Conservation (phyloP, 1,284 basidiomycete genomes). For the Ceratobasidium sp. region DNA sequence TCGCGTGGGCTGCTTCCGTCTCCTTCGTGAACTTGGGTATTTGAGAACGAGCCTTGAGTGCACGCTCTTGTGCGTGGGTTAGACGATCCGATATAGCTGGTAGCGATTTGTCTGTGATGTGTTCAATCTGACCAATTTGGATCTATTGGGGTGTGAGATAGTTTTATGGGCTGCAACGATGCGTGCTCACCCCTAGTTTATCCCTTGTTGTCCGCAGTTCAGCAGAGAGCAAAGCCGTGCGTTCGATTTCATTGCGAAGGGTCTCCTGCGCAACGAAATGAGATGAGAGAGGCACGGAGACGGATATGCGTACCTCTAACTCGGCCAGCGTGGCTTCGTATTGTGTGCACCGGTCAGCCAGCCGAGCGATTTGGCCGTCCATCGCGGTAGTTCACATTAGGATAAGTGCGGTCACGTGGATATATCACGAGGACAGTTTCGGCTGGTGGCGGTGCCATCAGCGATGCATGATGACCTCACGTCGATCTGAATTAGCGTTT, state of each 20-base stretch:
- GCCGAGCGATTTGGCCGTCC: conserved; percentile 20
- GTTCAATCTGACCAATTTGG: conserved; percentile 21
- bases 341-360: conserved; percentile 2
- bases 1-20: conserved; percentile 20
- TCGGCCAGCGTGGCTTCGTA: conserved; percentile 21
- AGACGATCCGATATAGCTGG: conserved; percentile 22
- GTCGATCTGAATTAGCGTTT: conserved; percentile 42
- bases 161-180: not conserved
- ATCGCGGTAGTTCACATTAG: conserved; percentile 24
- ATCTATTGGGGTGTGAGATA: conserved; percentile 14
- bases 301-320: conserved; percentile 14
- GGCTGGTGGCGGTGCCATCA: conserved; percentile 1
- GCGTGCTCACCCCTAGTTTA: conserved; percentile 1
- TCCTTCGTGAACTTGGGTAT: conserved; percentile 22
- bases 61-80: conserved; percentile 21
- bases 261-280: conserved; percentile 4
- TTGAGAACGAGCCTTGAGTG: conserved; percentile 3
- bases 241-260: conserved; percentile 34
- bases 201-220: conserved; percentile 27
- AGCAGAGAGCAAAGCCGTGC: conserved; percentile 32
- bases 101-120: conserved; percentile 15
- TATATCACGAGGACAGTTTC: conserved; percentile 6
- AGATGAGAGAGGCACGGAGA: not conserved
- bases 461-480: conserved; percentile 1
- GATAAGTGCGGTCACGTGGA: conserved; percentile 21